Evolutionary conservation across 305 asterid species (phyloP).

Genomic region (Solanum hybrid): DNA sequence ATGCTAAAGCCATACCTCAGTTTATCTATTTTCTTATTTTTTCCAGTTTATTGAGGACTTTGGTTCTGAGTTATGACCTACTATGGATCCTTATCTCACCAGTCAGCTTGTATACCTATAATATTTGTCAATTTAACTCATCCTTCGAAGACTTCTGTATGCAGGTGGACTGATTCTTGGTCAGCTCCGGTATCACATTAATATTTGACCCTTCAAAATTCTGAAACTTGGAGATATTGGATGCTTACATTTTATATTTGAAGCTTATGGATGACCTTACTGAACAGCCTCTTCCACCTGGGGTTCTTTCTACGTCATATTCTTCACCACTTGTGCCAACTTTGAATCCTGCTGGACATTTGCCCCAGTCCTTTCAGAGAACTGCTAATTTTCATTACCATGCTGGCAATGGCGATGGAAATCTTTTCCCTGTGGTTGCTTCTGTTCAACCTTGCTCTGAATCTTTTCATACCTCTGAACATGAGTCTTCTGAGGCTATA

Average conservation of each 20-base stretch:
- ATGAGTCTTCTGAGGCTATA: neutral
- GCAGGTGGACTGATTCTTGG: slow-evolving; percentile 7
- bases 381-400: slow-evolving; percentile 2
- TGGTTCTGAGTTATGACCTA: neutral
- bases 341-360: slow-evolving; percentile 10
- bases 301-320: slow-evolving; percentile 22
- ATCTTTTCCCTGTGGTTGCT: slow-evolving; percentile 29
- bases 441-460: slow-evolving; percentile 12
- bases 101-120: neutral
- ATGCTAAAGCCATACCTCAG: neutral
- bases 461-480: neutral
- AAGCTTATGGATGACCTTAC: slow-evolving; percentile 38
- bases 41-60: neutral
- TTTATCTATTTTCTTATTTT: neutral
- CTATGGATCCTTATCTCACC: neutral
- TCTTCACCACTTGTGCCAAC: slow-evolving; percentile 19
- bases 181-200: neutral
- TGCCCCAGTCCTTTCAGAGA: slow-evolving; percentile 8
- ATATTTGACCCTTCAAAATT: neutral
- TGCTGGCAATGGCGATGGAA: slow-evolving; percentile 11
- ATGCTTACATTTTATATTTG: neutral
- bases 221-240: neutral
- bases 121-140: neutral
- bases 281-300: slow-evolving; percentile 47
- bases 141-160: neutral